A percentile compares a stretch with the other conserved stretches of the same genome.
Evolutionary conservation across 192 early-diverging fungal genomes (phyloP).

Genomic region (Dissophora globulifera): DNA sequence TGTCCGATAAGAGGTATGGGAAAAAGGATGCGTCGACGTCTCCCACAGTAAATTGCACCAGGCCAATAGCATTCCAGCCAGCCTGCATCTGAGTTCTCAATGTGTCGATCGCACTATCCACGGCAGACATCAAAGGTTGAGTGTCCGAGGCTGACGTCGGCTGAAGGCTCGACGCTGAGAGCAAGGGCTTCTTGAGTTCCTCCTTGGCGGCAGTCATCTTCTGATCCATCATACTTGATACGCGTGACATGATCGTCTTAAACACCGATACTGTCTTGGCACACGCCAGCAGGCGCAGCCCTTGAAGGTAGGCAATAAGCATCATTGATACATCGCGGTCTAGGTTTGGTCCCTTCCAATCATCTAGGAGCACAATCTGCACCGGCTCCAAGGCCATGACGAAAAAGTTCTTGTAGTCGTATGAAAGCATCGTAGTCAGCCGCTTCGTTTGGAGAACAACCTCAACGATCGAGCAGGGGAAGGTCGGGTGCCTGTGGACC

Average conservation of each 20-base stretch:
- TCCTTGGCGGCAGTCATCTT: slow-evolving; percentile 36
- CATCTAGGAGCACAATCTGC: slow-evolving; percentile 55
- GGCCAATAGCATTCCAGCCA: slow-evolving; percentile 32
- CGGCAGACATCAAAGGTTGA: background rate
- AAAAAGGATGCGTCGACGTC: slow-evolving; percentile 43
- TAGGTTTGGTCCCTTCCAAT: slow-evolving; percentile 57
- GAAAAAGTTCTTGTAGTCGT: slow-evolving; percentile 81
- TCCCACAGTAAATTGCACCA: slow-evolving; percentile 32
- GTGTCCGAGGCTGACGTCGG: background rate
- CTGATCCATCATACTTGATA: slow-evolving; percentile 37
- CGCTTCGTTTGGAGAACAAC: slow-evolving; percentile 57
- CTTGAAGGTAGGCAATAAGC: slow-evolving; percentile 28
- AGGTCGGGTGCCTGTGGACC: slow-evolving; percentile 17
- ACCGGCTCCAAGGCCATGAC: slow-evolving; percentile 69
- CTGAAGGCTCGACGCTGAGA: slow-evolving; percentile 12
- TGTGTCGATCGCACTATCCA: too few relatives aligned
- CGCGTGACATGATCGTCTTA: slow-evolving; percentile 23
- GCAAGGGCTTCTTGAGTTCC: slow-evolving; percentile 34
- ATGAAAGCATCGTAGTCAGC: slow-evolving; percentile 69
- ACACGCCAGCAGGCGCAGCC: slow-evolving; percentile 28
- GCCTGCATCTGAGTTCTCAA: slow-evolving; percentile 9
- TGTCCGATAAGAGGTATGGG: slow-evolving; percentile 48
- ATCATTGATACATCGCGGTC: slow-evolving; percentile 30
- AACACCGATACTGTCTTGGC: slow-evolving; percentile 52
- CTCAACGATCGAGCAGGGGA: slow-evolving; percentile 55